phyloP scores from a whole-genome alignment of 257 asterid species.

The Solanum ossicruentum region DNA sequence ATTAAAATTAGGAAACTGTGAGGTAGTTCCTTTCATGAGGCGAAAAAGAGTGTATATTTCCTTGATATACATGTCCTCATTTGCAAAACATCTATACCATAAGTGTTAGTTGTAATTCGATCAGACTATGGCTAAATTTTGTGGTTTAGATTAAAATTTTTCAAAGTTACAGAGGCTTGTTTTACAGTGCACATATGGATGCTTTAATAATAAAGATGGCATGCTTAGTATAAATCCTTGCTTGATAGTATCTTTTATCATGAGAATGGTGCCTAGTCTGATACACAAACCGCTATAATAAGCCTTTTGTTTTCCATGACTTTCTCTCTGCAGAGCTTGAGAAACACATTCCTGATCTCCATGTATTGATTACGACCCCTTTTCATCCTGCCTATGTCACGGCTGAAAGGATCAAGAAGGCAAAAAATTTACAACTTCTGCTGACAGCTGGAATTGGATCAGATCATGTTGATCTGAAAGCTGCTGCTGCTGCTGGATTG shows the following conservation, averaged over 20 bases:
- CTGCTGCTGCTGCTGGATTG: slow-evolving; percentile 93
- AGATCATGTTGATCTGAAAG: slow-evolving; percentile 86
- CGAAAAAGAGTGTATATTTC: neutral
- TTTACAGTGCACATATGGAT: neutral
- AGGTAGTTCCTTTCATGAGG: neutral
- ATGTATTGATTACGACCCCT: slow-evolving; percentile 87
- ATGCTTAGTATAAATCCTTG: neutral
- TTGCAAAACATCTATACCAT: neutral
- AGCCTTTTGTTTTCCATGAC: neutral
- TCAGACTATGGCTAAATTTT: neutral
- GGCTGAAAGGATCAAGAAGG: slow-evolving; percentile 92
- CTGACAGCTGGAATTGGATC: slow-evolving; percentile 98
- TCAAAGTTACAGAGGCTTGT: neutral
- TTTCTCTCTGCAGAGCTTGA: slow-evolving; percentile 65
- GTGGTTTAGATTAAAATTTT: neutral
- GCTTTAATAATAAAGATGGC: neutral
- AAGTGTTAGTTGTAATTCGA: neutral
- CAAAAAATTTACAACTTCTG: slow-evolving; percentile 73
- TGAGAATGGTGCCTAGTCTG: neutral
- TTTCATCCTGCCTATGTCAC: slow-evolving; percentile 97
- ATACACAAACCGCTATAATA: neutral
- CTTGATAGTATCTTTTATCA: neutral
- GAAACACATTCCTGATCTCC: slow-evolving; percentile 85
- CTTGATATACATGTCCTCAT: neutral
- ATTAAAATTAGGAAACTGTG: neutral